These are phyloP conservation scores for Mesembryanthemum crystallinum DNA, from an alignment of 148 eudicot genomes.

Conservation along the genomic window DNA sequence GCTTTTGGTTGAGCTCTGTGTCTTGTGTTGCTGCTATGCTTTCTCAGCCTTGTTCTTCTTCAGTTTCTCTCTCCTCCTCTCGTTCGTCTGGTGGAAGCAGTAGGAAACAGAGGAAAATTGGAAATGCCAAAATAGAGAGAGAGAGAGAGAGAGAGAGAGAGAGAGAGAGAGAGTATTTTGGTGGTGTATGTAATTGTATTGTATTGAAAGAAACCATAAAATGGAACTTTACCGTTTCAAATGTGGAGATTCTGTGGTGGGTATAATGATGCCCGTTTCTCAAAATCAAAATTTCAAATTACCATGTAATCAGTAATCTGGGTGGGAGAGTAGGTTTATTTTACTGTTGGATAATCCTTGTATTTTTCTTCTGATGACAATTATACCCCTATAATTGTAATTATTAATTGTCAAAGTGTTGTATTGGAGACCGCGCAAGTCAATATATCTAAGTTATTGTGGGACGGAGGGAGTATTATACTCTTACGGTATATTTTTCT, in stretches of 20 bases:
- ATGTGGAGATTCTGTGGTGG: slow-evolving; percentile 24
- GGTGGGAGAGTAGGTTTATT: neutral
- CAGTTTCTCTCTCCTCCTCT: neutral
- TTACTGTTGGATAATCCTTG: neutral
- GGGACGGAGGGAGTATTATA: no score
- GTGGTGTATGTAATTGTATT: no score
- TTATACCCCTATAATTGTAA: neutral
- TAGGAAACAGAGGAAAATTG: neutral
- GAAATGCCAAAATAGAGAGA: neutral
- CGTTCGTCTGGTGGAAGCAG: neutral
- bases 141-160: no score
- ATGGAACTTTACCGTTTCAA: slow-evolving; percentile 26
- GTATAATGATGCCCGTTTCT: slow-evolving; percentile 22
- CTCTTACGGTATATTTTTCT: no score
- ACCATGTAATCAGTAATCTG: neutral
- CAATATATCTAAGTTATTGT: no score
- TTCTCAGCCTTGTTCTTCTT: neutral
- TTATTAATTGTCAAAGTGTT: no score
- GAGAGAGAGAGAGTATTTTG: no score
- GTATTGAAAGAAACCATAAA: no score
- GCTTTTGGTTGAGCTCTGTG: neutral
- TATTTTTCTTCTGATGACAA: neutral
- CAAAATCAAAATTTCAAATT: slow-evolving; percentile 29
- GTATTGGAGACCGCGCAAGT: no score
- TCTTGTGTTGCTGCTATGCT: neutral